Conservation (phyloP, 495 filamentous ascomycete species). For the Corynascus novoguineensis region DNA sequence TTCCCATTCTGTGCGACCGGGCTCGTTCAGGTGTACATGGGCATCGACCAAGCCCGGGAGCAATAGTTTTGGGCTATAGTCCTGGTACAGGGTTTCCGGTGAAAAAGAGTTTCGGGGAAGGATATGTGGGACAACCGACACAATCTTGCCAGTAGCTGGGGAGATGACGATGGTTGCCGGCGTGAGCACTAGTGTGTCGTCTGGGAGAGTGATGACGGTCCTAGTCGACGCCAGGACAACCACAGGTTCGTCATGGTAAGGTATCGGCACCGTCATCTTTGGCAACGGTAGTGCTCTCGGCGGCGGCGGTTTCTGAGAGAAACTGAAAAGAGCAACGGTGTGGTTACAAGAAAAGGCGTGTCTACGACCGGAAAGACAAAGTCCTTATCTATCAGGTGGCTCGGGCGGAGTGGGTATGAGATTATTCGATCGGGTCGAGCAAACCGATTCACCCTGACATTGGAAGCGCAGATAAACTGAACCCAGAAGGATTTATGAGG, state of each 20-base stretch:
- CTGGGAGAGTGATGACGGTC: constrained; percentile 68
- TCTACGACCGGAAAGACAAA: not conserved
- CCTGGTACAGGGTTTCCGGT: constrained; percentile 61
- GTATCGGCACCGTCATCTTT: constrained; percentile 13
- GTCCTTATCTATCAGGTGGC: not conserved
- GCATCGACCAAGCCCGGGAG: constrained; percentile 93
- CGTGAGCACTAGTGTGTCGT: constrained; percentile 46
- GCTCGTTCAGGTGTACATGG: constrained; percentile 97
- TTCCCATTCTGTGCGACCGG: constrained; percentile 97
- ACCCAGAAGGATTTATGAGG: not conserved
- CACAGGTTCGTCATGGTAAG: constrained; percentile 20
- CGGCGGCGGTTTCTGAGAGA: not conserved
- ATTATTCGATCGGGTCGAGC: not conserved
- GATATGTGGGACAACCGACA: constrained; percentile 66
- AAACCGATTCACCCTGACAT: constrained; percentile 1
- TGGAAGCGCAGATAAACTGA: not conserved
- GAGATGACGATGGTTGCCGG: constrained; percentile 75
- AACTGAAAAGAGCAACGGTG: not conserved
- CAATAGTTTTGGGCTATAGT: constrained; percentile 82
- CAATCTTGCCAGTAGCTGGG: constrained; percentile 74
- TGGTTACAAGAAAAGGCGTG: not conserved
- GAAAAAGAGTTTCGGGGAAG: constrained; percentile 70
- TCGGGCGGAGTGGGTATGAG: not conserved
- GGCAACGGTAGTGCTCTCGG: not conserved
- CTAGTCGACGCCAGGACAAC: constrained; percentile 76